phyloP scores from a whole-genome alignment of 2,329 filamentous ascomycete genomes.

The Monilinia aucupariae region DNA sequence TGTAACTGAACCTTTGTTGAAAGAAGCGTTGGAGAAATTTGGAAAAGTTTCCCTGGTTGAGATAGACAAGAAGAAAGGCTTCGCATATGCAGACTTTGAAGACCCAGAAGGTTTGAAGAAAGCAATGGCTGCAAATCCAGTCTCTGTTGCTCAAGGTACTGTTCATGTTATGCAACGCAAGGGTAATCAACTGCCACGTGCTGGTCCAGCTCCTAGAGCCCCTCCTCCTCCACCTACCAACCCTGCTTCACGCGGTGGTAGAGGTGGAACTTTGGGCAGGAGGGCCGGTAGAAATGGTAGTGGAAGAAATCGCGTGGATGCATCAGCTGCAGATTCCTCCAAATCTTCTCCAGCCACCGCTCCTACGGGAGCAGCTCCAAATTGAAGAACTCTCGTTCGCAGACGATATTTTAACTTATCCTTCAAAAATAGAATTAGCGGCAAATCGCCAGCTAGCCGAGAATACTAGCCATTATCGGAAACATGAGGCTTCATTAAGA shows the following conservation, averaged over 20 bases:
- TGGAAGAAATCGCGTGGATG: constrained; percentile 21
- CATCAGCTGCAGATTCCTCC: constrained; percentile 20
- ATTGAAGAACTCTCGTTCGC: constrained; percentile 14
- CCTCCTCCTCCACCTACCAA: constrained; percentile 20
- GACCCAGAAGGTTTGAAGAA: constrained; percentile 67
- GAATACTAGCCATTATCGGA: neutral
- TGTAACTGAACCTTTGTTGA: constrained; percentile 75
- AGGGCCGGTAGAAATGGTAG: constrained; percentile 28
- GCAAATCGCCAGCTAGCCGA: neutral
- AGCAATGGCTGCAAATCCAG: constrained; percentile 74
- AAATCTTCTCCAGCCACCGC: constrained; percentile 20
- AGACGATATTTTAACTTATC: neutral
- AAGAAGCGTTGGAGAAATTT: constrained; percentile 66
- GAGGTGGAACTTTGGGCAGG: constrained; percentile 26
- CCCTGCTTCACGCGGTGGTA: constrained; percentile 23
- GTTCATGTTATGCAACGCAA: constrained; percentile 84
- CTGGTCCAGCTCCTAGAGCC: constrained; percentile 52
- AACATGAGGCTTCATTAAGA: neutral
- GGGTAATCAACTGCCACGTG: constrained; percentile 76
- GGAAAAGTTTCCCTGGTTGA: constrained; percentile 75
- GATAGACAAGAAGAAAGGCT: constrained; percentile 91
- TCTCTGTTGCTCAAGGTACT: constrained; percentile 75
- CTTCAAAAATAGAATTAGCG: neutral
- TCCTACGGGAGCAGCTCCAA: constrained; percentile 29
- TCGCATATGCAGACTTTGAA: constrained; percentile 86